Conservation (phyloP, 345 rosid species). For the Theobroma cacao region DNA sequence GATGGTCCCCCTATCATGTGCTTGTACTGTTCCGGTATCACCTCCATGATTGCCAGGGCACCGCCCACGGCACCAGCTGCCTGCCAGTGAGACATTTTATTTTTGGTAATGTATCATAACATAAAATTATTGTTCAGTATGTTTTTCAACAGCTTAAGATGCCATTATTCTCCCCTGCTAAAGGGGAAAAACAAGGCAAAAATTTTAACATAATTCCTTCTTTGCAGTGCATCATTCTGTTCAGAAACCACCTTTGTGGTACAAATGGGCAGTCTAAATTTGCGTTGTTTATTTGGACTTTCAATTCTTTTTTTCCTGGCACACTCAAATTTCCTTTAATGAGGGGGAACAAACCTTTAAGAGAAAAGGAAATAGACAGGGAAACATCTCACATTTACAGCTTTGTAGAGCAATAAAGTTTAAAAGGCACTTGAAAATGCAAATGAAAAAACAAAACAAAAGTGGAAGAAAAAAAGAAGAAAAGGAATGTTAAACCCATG, state of each 20-base stretch:
- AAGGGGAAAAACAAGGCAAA: neutral
- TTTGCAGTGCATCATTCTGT: neutral
- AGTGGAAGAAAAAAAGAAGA: too few relatives aligned
- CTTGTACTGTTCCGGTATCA: conserved; percentile 67
- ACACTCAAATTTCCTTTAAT: neutral
- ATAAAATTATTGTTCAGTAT: neutral
- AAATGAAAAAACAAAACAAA: too few relatives aligned
- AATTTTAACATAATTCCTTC: neutral
- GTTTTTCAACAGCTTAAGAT: neutral
- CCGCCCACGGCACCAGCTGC: conserved; percentile 96
- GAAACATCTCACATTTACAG: too few relatives aligned
- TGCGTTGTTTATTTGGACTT: neutral
- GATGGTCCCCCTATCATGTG: conserved; percentile 74
- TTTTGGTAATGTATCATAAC: neutral
- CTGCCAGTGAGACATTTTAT: conserved; percentile 35
- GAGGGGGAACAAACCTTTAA: neutral
- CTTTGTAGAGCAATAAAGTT: too few relatives aligned
- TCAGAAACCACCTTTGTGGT: neutral
- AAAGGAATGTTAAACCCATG: neutral
- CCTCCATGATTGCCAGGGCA: conserved; percentile 70
- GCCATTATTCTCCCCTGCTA: neutral
- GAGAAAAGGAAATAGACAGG: too few relatives aligned
- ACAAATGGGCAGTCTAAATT: neutral
- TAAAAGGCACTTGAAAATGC: too few relatives aligned
- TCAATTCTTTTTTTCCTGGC: neutral